These are phyloP conservation scores for Euryodendron excelsum DNA, from an alignment of 148 eudicot genomes.

Conservation along the genomic window DNA sequence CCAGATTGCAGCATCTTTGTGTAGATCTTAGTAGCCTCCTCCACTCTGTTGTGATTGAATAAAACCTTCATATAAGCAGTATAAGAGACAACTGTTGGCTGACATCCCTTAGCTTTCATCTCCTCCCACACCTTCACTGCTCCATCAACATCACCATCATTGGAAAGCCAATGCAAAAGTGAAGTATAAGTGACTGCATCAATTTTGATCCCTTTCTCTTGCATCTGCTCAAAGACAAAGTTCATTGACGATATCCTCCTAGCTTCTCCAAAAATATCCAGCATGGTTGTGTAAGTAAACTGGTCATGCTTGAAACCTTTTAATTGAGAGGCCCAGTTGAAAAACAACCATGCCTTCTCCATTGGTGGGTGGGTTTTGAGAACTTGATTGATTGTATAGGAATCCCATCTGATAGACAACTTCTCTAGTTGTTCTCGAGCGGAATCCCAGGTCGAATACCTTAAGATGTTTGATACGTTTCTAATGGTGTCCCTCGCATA, in stretches of 20 bases:
- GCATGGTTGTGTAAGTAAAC: conserved; percentile 80
- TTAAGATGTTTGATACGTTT: conserved; percentile 53
- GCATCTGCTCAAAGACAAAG: conserved; percentile 69
- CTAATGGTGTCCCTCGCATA: conserved; percentile 49
- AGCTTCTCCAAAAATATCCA: conserved; percentile 94
- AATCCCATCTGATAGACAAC: conserved; percentile 67
- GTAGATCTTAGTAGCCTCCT: conserved; percentile 61
- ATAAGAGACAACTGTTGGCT: conserved; percentile 77
- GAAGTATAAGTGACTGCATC: conserved; percentile 74
- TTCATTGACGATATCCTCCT: conserved; percentile 73
- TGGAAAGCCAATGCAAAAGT: conserved; percentile 75
- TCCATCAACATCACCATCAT: conserved; percentile 74
- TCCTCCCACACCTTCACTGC: conserved; percentile 69
- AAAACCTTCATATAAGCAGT: conserved; percentile 82
- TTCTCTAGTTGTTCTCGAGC: conserved; percentile 56
- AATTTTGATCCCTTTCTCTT: conserved; percentile 62
- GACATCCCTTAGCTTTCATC: conserved; percentile 56
- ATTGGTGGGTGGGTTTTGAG: conserved; percentile 87
- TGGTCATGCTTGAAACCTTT: conserved; percentile 75
- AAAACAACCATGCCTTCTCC: conserved; percentile 89
- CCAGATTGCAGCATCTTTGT: conserved; percentile 75
- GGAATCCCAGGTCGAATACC: conserved; percentile 66
- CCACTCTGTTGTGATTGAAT: conserved; percentile 59
- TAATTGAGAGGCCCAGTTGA: conserved; percentile 62
- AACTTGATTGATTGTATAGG: conserved; percentile 75